phyloP scores from a whole-genome alignment of 83 land plant species.

The Picea abies region DNA sequence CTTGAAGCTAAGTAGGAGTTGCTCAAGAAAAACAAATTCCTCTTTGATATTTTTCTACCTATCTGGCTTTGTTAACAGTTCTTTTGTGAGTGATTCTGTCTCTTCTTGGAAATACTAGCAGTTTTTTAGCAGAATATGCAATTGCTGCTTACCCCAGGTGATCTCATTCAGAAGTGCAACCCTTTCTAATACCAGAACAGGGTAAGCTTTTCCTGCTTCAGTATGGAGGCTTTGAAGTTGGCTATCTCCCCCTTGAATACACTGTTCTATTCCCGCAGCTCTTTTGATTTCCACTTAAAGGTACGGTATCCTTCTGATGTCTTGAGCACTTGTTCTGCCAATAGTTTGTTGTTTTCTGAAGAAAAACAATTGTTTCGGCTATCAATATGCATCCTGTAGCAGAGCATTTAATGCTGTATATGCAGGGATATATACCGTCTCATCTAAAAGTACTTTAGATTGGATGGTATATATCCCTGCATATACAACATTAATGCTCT shows the following conservation, averaged over 20 bases:
- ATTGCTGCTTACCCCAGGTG: neutral
- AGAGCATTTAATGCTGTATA: no score
- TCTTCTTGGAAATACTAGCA: neutral
- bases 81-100: neutral
- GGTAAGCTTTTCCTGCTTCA: neutral
- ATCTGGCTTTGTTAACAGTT: no score
- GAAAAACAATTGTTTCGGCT: slow-evolving; percentile 7
- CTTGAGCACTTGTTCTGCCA: slow-evolving; percentile 49
- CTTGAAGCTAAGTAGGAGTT: neutral
- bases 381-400: no score
- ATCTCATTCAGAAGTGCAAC: neutral
- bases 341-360: slow-evolving; percentile 43
- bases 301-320: slow-evolving; percentile 36
- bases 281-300: slow-evolving; percentile 41
- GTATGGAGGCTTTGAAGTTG: neutral
- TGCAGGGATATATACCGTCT: no score
- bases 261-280: slow-evolving; percentile 28
- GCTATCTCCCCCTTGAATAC: slow-evolving; percentile 12
- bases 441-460: no score
- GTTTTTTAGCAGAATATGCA: neutral
- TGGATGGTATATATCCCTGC: no score
- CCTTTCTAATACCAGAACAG: neutral
- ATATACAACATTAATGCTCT: no score
- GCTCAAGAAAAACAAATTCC: slow-evolving; percentile 3
- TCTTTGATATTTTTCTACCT: neutral